phyloP scores from a whole-genome alignment of 768 basidiomycete genomes.

The Collybia nuda region DNA sequence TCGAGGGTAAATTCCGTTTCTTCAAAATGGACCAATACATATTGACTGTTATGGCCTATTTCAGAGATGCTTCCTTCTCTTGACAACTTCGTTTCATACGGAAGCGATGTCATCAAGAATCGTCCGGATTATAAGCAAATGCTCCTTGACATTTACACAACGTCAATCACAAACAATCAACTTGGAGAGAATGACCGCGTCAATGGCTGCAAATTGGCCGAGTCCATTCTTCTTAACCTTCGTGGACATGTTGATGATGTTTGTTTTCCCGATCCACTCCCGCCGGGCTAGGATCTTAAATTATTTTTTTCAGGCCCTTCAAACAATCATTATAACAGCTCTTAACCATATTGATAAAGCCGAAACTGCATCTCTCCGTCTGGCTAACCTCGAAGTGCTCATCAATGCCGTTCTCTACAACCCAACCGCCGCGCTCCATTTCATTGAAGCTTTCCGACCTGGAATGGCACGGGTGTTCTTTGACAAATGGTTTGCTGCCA shows the following conservation, averaged over 20 bases:
- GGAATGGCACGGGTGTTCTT: conserved; percentile 78
- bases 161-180: conserved; percentile 62
- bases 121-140: conserved; percentile 77
- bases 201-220: conserved; percentile 83
- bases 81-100: conserved; percentile 88
- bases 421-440: conserved; percentile 69
- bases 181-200: conserved; percentile 85
- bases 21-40: background rate
- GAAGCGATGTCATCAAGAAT: conserved; percentile 70
- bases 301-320: conserved; percentile 49
- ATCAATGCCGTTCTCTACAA: conserved; percentile 85
- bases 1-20: conserved; percentile 60
- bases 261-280: conserved; percentile 19
- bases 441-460: conserved; percentile 63
- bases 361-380: conserved; percentile 61
- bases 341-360: conserved; percentile 58
- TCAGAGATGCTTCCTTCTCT: conserved; percentile 85
- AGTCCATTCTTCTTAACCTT: conserved; percentile 79
- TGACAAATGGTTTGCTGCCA: conserved; percentile 78
- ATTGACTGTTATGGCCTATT: background rate
- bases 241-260: conserved; percentile 80
- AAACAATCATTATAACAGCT: conserved; percentile 62
- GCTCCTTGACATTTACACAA: conserved; percentile 82
- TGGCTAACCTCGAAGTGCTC: conserved; percentile 82
- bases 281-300: conserved; percentile 1